These are phyloP conservation scores for Fusarium pilosicola DNA, from an alignment of 2,329 filamentous ascomycete species.

Conservation along the genomic window DNA sequence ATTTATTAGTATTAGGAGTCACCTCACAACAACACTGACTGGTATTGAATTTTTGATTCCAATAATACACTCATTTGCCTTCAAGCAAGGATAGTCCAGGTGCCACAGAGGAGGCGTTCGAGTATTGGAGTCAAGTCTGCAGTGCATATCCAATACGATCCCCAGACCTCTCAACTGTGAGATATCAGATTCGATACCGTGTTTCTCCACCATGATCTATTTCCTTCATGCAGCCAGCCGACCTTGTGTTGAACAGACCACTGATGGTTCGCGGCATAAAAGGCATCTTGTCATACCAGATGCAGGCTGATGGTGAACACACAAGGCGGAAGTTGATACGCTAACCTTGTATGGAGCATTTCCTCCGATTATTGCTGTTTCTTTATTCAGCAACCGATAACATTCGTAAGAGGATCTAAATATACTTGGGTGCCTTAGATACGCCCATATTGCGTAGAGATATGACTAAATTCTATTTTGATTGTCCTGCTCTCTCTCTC, in stretches of 20 bases:
- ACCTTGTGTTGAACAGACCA: not conserved
- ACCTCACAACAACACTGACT: not conserved
- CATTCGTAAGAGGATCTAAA: not conserved
- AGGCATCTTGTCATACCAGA: constrained; percentile 11
- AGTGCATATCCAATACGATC: not conserved
- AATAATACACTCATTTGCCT: not conserved
- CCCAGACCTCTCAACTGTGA: not conserved
- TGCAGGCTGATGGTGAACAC: not conserved
- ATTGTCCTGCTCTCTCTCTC: not conserved
- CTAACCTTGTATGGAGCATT: not conserved
- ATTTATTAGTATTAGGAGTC: not conserved
- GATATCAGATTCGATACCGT: not conserved
- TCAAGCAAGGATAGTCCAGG: not conserved
- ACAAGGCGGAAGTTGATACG: not conserved
- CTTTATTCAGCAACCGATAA: not conserved
- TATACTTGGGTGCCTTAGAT: no score
- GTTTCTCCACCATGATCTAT: not conserved
- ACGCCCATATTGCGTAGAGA: not conserved
- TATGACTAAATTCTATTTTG: not conserved
- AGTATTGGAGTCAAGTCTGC: not conserved
- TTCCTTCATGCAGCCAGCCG: constrained; percentile 24
- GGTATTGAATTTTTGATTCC: not conserved
- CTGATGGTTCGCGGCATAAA: not conserved
- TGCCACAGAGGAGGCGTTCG: constrained; percentile 9
- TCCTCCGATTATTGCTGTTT: not conserved